Conservation (phyloP, 352 stramenopile species). For the Globisporangium okanoganense region DNA sequence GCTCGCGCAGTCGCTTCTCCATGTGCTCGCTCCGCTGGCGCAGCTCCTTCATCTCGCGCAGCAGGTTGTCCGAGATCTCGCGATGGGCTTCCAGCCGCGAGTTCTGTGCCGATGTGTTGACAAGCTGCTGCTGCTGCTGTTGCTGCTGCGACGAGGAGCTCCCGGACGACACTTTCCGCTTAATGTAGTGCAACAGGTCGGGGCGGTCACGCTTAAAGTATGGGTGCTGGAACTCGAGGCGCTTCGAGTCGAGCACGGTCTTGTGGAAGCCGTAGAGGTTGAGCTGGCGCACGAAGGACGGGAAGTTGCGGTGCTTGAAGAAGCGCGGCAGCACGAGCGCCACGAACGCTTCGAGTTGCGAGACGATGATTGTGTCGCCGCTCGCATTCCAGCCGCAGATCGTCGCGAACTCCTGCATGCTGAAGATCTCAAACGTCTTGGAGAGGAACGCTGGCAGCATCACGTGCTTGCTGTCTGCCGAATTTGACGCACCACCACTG, state of each 20-base stretch:
- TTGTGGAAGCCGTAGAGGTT: slow-evolving; percentile 95
- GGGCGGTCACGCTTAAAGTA: slow-evolving; percentile 88
- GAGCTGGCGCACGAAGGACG: slow-evolving; percentile 92
- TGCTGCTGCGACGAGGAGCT: slow-evolving; percentile 25
- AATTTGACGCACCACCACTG: not conserved
- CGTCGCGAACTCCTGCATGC: slow-evolving; percentile 71
- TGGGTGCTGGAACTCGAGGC: slow-evolving; percentile 91
- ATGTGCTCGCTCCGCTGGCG: slow-evolving; percentile 81
- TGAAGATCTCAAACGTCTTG: slow-evolving; percentile 95
- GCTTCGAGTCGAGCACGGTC: slow-evolving; percentile 89
- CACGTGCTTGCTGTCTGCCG: slow-evolving; percentile 62
- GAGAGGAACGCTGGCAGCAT: slow-evolving; percentile 89
- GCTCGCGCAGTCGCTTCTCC: slow-evolving; percentile 80
- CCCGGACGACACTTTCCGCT: slow-evolving; percentile 80
- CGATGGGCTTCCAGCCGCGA: slow-evolving; percentile 64
- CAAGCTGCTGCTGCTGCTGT: slow-evolving; percentile 34
- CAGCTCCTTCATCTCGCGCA: slow-evolving; percentile 84
- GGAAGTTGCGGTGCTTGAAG: slow-evolving; percentile 93
- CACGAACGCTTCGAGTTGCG: slow-evolving; percentile 78
- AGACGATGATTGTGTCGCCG: slow-evolving; percentile 92
- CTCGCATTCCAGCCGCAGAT: slow-evolving; percentile 89
- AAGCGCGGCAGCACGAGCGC: slow-evolving; percentile 84
- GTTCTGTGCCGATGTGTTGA: slow-evolving; percentile 51
- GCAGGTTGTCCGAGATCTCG: slow-evolving; percentile 73
- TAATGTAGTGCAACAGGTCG: slow-evolving; percentile 86